Evolutionary conservation across 129 eudicot species (phyloP).

Genomic region (Chrysanthemum lavandulifolium): DNA sequence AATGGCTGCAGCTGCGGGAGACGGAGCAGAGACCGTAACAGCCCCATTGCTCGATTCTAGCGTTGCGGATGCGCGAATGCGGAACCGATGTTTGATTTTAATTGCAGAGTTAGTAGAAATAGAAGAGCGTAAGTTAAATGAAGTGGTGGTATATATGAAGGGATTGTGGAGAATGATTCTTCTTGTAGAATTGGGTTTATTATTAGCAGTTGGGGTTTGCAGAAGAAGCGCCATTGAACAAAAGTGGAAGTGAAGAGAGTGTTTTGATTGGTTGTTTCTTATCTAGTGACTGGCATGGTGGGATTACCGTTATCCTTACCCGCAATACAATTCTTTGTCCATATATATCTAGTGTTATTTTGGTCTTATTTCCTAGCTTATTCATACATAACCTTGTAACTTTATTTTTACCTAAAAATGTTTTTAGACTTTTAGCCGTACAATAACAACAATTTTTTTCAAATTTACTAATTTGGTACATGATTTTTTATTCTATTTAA

Average conservation of each 20-base stretch:
- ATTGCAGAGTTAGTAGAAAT: slow-evolving; percentile 18
- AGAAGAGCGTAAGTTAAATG: slow-evolving; percentile 24
- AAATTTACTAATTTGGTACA: too few relatives aligned
- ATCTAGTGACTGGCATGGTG: slow-evolving; percentile 13
- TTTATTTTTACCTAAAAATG: too few relatives aligned
- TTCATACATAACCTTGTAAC: too few relatives aligned
- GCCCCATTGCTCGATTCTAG: slow-evolving; percentile 73
- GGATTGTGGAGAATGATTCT: slow-evolving; percentile 22
- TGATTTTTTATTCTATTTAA: too few relatives aligned
- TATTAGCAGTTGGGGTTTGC: slow-evolving; percentile 20
- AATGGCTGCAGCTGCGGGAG: slow-evolving; percentile 11
- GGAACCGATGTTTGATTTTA: slow-evolving; percentile 40
- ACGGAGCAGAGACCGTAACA: slow-evolving; percentile 31
- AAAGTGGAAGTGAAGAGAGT: slow-evolving; percentile 2
- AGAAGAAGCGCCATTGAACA: slow-evolving; percentile 33
- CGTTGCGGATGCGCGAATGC: slow-evolving; percentile 63
- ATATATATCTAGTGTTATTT: not conserved
- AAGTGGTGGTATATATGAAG: slow-evolving; percentile 30
- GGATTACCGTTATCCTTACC: slow-evolving; percentile 37
- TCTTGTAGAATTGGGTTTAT: not conserved
- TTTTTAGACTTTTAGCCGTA: too few relatives aligned
- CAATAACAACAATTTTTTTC: too few relatives aligned
- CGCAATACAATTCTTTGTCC: slow-evolving; percentile 2
- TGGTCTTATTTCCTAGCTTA: too few relatives aligned
- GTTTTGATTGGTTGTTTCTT: slow-evolving; percentile 4